Base-by-base conservation (phyloP, 169 alveolate genomes). In the Ichthyophthirius multifiliis region DNA sequence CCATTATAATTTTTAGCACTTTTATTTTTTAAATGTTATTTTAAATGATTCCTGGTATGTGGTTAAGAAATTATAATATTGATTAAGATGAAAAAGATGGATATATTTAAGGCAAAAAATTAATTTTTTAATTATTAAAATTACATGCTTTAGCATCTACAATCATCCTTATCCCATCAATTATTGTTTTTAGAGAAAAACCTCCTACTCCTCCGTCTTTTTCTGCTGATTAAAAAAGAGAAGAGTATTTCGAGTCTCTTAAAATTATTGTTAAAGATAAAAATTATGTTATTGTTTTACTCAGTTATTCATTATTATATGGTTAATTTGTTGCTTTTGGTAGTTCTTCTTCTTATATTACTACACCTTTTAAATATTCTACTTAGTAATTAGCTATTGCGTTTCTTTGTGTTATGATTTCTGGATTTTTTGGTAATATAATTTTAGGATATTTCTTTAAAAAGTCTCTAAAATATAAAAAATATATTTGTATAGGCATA, bases 161-260 rank as follows among this genome's bases (percentile, higher is more conserved):
- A 5, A 20, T 67, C 2, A 5, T 67, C 7, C 39, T 44, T 37
- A 20, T 39, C 30, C n/a, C 27, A 7, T 23, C 64, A 0, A n/a
- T 27, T n/a, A 15, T 67, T 5, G 5, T 67, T 13, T 67, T 67
- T 39, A 67, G 27, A 41, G 77, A 67, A 67, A 67, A 67, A 18
- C 77, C 77, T n/a, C 77, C 77, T 37, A 67, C 77, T 37, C 77
- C 77, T 39, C 77, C 77, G 12, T 18, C 43, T 16, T 67, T 67
- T 18, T 27, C 46, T 3, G 77, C 43, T 2, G 62, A 39, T 5
- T 35, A 67, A 37, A 41, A 67, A 39, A 67, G 77, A 67, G 77
- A 67, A 41, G 77, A 67, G n/a, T 35, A 37, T 37, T 23, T 20
- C 5, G 35, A 32, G 7, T n/a, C 77, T 16, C 20, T 67, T 12